Percentiles rank a stretch among this genome's conserved stretches.
These are phyloP conservation scores for Diutina pseudorugosa DNA, from an alignment of 1,139 yeast genomes.

Conservation along the genomic window DNA sequence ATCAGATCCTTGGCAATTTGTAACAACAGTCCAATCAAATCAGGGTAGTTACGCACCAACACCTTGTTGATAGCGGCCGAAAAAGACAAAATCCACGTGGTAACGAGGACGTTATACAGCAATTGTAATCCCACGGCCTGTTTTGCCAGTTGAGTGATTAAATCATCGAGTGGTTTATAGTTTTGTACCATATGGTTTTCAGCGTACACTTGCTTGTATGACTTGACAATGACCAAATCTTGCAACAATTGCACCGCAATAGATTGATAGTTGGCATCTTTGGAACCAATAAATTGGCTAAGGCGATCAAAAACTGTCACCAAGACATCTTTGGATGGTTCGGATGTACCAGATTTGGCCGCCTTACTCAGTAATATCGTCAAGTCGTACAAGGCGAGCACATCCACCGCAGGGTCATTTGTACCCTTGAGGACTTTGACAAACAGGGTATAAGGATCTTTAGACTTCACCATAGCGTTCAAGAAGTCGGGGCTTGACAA, in stretches of 20 bases:
- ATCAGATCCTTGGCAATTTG: slow-evolving; percentile 58
- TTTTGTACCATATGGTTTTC: slow-evolving; percentile 31
- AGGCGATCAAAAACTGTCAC: slow-evolving; percentile 6
- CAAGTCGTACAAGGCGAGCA: slow-evolving; percentile 34
- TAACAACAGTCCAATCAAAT: slow-evolving; percentile 40
- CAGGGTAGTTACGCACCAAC: slow-evolving; percentile 48
- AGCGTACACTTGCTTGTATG: slow-evolving; percentile 52
- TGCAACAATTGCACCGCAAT: slow-evolving; percentile 59
- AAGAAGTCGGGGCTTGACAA: slow-evolving; percentile 32
- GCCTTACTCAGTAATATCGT: slow-evolving; percentile 19
- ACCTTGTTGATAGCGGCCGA: slow-evolving; percentile 41
- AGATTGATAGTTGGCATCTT: slow-evolving; percentile 42
- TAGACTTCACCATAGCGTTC: slow-evolving; percentile 26
- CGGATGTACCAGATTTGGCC: slow-evolving; percentile 10
- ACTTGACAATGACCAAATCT: slow-evolving; percentile 45
- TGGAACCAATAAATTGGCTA: slow-evolving; percentile 29
- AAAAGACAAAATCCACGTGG: slow-evolving; percentile 80
- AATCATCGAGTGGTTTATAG: slow-evolving; percentile 40
- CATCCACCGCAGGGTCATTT: slow-evolving; percentile 33
- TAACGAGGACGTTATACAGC: slow-evolving; percentile 66
- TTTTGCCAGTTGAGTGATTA: slow-evolving; percentile 21
- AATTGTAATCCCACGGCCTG: slow-evolving; percentile 64
- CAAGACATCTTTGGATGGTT: neutral
- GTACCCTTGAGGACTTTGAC: slow-evolving; percentile 44
- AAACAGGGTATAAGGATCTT: slow-evolving; percentile 43